phyloP scores from a whole-genome alignment of 345 rosid species.

The Eucalyptus cladocalyx region DNA sequence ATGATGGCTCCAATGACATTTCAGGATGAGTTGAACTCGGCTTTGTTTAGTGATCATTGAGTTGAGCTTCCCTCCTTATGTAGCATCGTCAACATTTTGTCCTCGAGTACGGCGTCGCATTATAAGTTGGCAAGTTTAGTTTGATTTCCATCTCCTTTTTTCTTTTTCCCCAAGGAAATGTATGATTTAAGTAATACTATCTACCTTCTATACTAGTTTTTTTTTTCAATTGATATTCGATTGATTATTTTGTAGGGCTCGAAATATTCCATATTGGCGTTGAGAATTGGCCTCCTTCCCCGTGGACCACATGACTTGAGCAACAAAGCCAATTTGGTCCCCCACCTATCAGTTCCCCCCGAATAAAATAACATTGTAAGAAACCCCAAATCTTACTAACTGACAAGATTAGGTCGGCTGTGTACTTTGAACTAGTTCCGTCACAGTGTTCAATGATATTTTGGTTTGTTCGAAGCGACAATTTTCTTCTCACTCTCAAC shows the following conservation, averaged over 20 bases:
- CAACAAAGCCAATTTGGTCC: background rate
- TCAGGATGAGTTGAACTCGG: background rate
- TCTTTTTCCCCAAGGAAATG: background rate
- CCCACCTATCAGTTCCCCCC: background rate
- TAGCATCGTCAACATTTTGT: background rate
- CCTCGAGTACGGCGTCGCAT: background rate
- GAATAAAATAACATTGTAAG: background rate
- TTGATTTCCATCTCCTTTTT: background rate
- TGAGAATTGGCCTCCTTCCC: background rate
- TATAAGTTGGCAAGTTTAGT: background rate
- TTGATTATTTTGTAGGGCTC: too few species aligned
- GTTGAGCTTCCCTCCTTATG: background rate
- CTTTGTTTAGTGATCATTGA: too few species aligned
- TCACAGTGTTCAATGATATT: fast-evolving
- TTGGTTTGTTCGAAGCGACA: background rate
- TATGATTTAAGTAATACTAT: too few species aligned
- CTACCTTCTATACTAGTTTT: background rate
- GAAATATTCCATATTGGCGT: background rate
- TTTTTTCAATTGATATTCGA: background rate
- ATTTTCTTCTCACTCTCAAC: background rate
- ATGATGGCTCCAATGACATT: background rate
- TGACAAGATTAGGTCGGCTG: background rate
- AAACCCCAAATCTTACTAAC: background rate
- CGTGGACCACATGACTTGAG: background rate
- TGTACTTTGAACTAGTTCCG: background rate